Evolutionary conservation across 345 rosid species (phyloP), one percentile per base, ranked within the genome.

Genomic region (Arabis hirsuta): DNA sequence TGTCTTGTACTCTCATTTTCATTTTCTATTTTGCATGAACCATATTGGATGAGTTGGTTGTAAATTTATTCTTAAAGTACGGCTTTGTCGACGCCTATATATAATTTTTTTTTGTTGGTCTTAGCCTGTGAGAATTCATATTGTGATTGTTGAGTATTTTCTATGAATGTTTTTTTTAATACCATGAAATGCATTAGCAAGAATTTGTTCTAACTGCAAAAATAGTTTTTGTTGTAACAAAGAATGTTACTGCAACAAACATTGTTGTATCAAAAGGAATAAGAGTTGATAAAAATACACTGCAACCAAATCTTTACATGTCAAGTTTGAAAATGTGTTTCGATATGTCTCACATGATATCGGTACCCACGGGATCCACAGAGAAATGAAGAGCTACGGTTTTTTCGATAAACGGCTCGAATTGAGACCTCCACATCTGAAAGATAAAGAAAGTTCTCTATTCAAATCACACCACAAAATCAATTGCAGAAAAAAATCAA

Each of bases 341-440:
- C 8, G 38, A 34, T 34, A 34, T 57, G 50, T 13, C 82, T 89
- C 68, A 93, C 96, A 94, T 91, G 70, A 90, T 61, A 76, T 94
- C 91, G 3, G 84, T 81, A 60, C 97, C 92, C 26, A 88, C 91
- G 0, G 97, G 97, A 81, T 94, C 90, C 65, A 94, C 87, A 41
- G 88, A 79, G 76, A 82, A 89, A 78, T 86, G 87, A 67, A 90
- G 43, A 9, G 78, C 64, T 76, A 84, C 70, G 7, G 78, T 52
- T 76, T 78, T 88, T 78, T 54, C 76, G 63, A 80, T 69, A 62
- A 86, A 79, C 12, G 73, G 79, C 77, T 81, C 81, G 48, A 94
- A 85, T 38, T 85, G 83, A 68, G 81, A 80, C 74, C 76, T 82
- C 97, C 96, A 89, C 69, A 84, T 76, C 97, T 93, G 90, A 65